Evolutionary conservation across 2,329 filamentous ascomycete genomes (phyloP), one percentile per base, ranked within the genome.

Genomic region (Fusarium sp.): DNA sequence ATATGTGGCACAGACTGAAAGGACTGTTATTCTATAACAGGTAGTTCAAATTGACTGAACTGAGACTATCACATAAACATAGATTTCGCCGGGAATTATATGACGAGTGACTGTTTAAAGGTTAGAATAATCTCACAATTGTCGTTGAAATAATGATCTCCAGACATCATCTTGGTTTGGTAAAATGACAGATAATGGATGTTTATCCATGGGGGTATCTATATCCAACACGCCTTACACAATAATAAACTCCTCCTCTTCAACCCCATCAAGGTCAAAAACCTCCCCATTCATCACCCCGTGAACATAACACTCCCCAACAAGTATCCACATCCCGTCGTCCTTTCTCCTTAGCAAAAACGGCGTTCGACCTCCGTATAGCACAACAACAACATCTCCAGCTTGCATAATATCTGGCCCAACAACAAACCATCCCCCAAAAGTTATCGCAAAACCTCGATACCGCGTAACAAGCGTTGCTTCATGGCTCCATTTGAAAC

Each of bases 301-400:
- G 61, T 81, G 80, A 5, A 81, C 77, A 62, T 82, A 83, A 39
- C 81, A 82, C 65, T 83, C 81, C 3, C 81, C 80, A 17, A 83
- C 60, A 25, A 82, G 57, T 18, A 58, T 63, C 78, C 79, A 81
- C 6, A 65, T 66, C 2, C 49, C 68, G 0, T 54, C 63, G 1
- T 54, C 54, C 31, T 49, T 52, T 50, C 39, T 69, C 14, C 80
- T 73, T 8, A 83, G 61, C 33, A 81, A 53, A 29, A 80, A 81
- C 11, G 80, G 80, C 3, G 78, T 78, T 47, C 63, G 78, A 0
- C 80, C 81, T 6, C 81, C 81, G 27, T 79, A 75, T 17, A 83
- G 47, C 36, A 82, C 71, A 18, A 73, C 79, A 14, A 82, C 68
- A 3, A 75, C 71, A 58, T 82, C 81, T 4, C 79, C 79, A 10